Evolutionary conservation across 2,329 filamentous ascomycete genomes (phyloP).

Genomic region (Paraconiothyrium sp.): DNA sequence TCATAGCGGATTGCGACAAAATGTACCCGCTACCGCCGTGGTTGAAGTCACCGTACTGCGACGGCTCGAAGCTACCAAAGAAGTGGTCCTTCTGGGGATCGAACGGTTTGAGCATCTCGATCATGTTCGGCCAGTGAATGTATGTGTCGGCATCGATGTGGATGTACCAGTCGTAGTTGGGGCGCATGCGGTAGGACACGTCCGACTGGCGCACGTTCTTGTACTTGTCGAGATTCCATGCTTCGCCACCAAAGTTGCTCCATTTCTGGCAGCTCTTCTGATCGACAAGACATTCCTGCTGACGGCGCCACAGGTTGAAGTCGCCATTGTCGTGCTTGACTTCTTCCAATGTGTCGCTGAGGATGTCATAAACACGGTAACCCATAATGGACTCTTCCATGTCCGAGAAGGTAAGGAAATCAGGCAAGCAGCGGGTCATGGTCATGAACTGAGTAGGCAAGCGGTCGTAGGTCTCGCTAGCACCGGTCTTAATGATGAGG

Average conservation of each 20-base stretch:
- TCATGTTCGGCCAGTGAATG: conserved; percentile 17
- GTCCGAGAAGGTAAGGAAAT: conserved; percentile 17
- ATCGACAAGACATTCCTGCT: conserved; percentile 14
- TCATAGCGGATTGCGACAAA: conserved; percentile 10
- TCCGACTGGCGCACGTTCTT: conserved; percentile 14
- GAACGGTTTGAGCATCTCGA: conserved; percentile 14
- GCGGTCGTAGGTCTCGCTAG: conserved; percentile 15
- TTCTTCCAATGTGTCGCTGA: conserved; percentile 1
- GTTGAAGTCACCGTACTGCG: conserved; percentile 15
- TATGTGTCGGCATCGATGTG: conserved; percentile 18
- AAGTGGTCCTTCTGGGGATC: conserved; percentile 11
- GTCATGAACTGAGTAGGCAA: conserved; percentile 18
- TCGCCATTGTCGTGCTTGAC: conserved; percentile 15
- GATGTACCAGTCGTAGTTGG: conserved; percentile 19
- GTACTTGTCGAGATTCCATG: conserved; percentile 19
- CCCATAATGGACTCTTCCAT: conserved; percentile 16
- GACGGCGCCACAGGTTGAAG: conserved; percentile 16
- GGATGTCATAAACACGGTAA: conserved; percentile 14
- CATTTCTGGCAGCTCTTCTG: conserved; percentile 19
- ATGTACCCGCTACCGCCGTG: conserved; percentile 19
- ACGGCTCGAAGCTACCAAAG: conserved; percentile 15
- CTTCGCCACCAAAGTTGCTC: conserved; percentile 11
- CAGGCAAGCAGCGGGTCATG: conserved; percentile 14
- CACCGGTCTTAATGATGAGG: conserved; percentile 19
- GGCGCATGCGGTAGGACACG: conserved; percentile 12